Base-by-base conservation (phyloP, 148 eudicot species). In the Spergularia marina region DNA sequence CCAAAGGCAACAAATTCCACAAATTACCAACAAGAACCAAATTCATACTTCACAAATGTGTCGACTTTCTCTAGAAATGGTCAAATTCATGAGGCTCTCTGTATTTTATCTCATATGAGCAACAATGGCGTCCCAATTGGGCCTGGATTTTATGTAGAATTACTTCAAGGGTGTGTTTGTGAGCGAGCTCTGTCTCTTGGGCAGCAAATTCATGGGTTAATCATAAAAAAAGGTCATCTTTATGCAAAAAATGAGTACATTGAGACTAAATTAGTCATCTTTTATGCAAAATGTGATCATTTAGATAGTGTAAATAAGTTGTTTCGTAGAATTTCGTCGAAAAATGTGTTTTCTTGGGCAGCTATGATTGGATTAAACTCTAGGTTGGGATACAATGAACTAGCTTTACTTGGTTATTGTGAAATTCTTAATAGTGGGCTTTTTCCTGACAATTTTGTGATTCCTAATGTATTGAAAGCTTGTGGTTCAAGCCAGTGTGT, bases 381-480 rank as follows among this genome's bases (percentile, higher is more conserved):
- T 64, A 84, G 87, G 55, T 17, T 84, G 44, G 87, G 85, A 36
- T 64, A 53, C 5, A 70, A 66, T 76, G 73, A 84, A 56, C 72
- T 62, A 17, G 83, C 85, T 65, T 84, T 88, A 76, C 36, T 69
- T 9, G 72, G 76, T 65, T 76, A 34, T n/a, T 76, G 79, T 73
- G 80, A 85, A 68, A 81, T 88, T 83, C 79, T 81, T 63, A 82
- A 86, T 67, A 78, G 51, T 82, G 88, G 91, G 55, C 66, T 68
- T 82, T 71, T 74, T 71, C 86, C 62, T 41, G 80, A 81, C 10
- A 81, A 81, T 58, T 81, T 71, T 76, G 76, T 81, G 63, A 23
- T 88, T 62, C 91, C 91, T 4, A 86, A 84, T 84, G 91, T 76
- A 8, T 72, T 88, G 65, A 88, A 86, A 76, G 86, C 91, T 5